phyloP scores from a whole-genome alignment of 2,329 filamentous ascomycete species.

The Setomelanomma holmii region DNA sequence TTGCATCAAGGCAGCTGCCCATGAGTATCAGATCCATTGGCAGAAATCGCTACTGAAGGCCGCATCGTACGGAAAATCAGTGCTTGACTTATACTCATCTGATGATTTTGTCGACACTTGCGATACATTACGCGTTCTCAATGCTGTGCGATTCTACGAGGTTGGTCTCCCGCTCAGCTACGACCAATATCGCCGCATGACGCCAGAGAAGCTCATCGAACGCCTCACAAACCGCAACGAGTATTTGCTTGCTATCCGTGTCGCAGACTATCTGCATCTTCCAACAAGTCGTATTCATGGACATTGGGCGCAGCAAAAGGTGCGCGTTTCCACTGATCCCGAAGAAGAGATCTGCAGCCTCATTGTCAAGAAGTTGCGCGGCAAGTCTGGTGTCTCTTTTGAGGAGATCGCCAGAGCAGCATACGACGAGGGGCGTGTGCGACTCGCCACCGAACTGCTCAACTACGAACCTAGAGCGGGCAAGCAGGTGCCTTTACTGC shows the following conservation, averaged over 20 bases:
- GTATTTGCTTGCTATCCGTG: slow-evolving; percentile 86
- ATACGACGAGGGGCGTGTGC: slow-evolving; percentile 88
- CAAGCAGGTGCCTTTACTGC: slow-evolving; percentile 90
- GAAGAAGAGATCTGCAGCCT: slow-evolving; percentile 87
- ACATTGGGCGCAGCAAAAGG: slow-evolving; percentile 96
- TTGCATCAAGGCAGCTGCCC: slow-evolving; percentile 90
- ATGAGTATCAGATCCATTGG: slow-evolving; percentile 89
- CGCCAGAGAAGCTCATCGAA: slow-evolving; percentile 85
- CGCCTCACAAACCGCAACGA: slow-evolving; percentile 88
- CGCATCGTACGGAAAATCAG: slow-evolving; percentile 96
- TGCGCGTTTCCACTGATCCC: slow-evolving; percentile 81
- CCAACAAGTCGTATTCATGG: slow-evolving; percentile 91
- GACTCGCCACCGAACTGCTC: slow-evolving; percentile 87
- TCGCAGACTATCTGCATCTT: slow-evolving; percentile 85
- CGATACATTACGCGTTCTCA: slow-evolving; percentile 89
- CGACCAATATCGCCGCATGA: slow-evolving; percentile 90
- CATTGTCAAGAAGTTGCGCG: slow-evolving; percentile 84
- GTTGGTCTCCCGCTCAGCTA: slow-evolving; percentile 90
- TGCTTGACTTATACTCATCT: slow-evolving; percentile 95
- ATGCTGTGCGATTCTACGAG: slow-evolving; percentile 89
- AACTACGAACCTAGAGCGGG: slow-evolving; percentile 94
- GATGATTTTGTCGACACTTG: slow-evolving; percentile 99
- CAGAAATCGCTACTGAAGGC: slow-evolving; percentile 96
- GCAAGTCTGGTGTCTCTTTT: slow-evolving; percentile 92
- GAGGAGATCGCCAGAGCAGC: slow-evolving; percentile 91